Percentiles rank a stretch among this genome's conserved stretches.
Evolutionary conservation across 2,329 filamentous ascomycete species (phyloP).

Genomic region (Thermoascus crustaceus): DNA sequence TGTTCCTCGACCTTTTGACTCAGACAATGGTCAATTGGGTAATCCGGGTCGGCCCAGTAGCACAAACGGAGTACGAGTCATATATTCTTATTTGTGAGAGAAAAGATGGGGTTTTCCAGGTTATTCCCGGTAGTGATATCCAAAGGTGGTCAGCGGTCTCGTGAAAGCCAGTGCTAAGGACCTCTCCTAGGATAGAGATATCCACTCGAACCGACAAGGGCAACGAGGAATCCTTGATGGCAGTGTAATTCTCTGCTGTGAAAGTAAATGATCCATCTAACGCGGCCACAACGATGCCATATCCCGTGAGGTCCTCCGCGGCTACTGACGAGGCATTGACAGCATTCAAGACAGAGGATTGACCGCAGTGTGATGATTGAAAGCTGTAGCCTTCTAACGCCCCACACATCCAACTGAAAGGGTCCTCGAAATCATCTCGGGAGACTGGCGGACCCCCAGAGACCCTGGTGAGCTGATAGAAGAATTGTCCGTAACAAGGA

Average conservation of each 20-base stretch:
- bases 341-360: not conserved
- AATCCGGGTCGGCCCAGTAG: no score
- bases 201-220: not conserved
- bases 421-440: not conserved
- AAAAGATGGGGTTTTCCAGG: not conserved
- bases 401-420: not conserved
- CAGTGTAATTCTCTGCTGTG: not conserved
- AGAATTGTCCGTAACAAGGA: conserved; percentile 3
- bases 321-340: not conserved
- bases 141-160: not conserved
- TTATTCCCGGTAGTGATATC: not conserved
- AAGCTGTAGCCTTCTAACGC: not conserved
- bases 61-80: not conserved
- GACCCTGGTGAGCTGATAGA: not conserved
- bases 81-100: not conserved
- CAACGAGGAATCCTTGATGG: not conserved
- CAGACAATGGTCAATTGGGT: conserved; percentile 1
- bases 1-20: not conserved
- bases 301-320: not conserved
- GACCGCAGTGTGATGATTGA: no score
- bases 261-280: not conserved
- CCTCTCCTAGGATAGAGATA: not conserved
- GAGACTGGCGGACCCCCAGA: not conserved
- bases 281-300: not conserved
- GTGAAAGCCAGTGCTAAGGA: not conserved